phyloP scores from a whole-genome alignment of 2,329 filamentous ascomycete genomes.

The Aphanocladium album region DNA sequence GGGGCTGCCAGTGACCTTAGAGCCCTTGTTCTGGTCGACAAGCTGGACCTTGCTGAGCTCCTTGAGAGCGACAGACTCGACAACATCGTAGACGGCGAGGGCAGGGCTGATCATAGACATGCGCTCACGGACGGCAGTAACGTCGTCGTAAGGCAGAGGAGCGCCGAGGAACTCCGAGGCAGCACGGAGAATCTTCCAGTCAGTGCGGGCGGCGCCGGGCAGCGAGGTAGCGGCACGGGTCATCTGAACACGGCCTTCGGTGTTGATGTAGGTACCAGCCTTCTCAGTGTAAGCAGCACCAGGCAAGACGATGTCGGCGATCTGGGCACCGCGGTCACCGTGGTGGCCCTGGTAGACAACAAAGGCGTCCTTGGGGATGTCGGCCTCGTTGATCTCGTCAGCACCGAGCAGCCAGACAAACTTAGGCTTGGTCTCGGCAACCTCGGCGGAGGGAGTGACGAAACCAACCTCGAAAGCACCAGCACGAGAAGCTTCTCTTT shows the following conservation, averaged over 20 bases:
- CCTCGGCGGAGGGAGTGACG: conserved; percentile 73
- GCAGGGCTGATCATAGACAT: conserved; percentile 94
- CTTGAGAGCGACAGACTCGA: conserved; percentile 72
- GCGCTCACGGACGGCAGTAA: conserved; percentile 81
- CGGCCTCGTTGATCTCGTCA: conserved; percentile 78
- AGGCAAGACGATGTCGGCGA: conserved; percentile 90
- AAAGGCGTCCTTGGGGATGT: conserved; percentile 94
- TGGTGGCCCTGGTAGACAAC: conserved; percentile 98
- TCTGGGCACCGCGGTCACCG: conserved; percentile 85
- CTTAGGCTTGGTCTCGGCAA: conserved; percentile 83
- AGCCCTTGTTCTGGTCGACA: conserved; percentile 91
- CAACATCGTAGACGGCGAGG: conserved; percentile 81
- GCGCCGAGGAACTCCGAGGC: conserved; percentile 84
- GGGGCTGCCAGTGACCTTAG: conserved; percentile 63
- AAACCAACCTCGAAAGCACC: conserved; percentile 97
- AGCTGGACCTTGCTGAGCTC: conserved; percentile 88
- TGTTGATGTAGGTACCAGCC: conserved; percentile 93
- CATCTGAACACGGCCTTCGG: conserved; percentile 92
- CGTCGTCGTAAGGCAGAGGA: conserved; percentile 87
- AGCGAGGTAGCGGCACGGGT: conserved; percentile 84
- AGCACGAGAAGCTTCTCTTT: conserved; percentile 84
- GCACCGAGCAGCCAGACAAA: conserved; percentile 96
- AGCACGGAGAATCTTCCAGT: conserved; percentile 98
- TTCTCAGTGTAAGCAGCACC: conserved; percentile 97
- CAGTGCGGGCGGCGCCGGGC: conserved; percentile 83